A percentile compares a stretch with the other conserved stretches of the same genome.
Evolutionary conservation across 495 filamentous ascomycete genomes (phyloP).

Genomic region (Tetracladium setigerum): DNA sequence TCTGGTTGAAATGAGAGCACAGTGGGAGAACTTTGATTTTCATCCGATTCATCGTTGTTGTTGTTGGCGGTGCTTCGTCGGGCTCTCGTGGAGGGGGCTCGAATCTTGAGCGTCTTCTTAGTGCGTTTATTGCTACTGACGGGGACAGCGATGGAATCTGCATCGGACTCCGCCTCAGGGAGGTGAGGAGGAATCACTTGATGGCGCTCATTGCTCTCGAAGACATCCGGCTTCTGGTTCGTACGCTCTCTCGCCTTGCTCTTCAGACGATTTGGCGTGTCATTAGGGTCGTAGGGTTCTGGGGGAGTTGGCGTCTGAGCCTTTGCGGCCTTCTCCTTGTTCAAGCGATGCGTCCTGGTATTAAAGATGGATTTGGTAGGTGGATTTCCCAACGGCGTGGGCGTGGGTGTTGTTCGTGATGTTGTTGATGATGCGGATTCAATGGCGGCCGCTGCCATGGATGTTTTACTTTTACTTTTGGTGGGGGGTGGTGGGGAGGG

Average conservation of each 20-base stretch:
- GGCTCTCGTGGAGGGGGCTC: constrained; percentile 23
- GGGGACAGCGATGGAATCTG: constrained; percentile 5
- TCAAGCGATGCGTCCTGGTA: no score
- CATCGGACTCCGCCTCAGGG: constrained; percentile 14
- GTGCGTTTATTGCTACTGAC: background rate
- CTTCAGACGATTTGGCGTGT: constrained; percentile 2
- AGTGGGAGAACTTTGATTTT: constrained; percentile 22
- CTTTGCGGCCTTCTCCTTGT: no score
- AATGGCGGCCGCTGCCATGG: constrained; percentile 16
- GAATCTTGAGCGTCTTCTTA: constrained; percentile 6
- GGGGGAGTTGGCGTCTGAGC: no score
- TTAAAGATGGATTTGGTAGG: no score
- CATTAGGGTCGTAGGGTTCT: background rate
- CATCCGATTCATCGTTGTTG: constrained; percentile 30
- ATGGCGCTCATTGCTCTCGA: constrained; percentile 19
- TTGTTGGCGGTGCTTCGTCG: constrained; percentile 21
- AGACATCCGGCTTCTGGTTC: background rate
- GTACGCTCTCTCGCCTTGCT: constrained; percentile 11
- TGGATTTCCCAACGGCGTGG: background rate
- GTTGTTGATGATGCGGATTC: constrained; percentile 1
- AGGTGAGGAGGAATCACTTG: constrained; percentile 6
- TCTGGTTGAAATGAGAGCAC: constrained; percentile 20
- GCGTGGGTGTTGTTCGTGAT: background rate
- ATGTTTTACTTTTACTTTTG: background rate
- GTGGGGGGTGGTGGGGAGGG: background rate